phyloP scores from a whole-genome alignment of 1,284 basidiomycete genomes.

The Fistulinella cinereoalba region DNA sequence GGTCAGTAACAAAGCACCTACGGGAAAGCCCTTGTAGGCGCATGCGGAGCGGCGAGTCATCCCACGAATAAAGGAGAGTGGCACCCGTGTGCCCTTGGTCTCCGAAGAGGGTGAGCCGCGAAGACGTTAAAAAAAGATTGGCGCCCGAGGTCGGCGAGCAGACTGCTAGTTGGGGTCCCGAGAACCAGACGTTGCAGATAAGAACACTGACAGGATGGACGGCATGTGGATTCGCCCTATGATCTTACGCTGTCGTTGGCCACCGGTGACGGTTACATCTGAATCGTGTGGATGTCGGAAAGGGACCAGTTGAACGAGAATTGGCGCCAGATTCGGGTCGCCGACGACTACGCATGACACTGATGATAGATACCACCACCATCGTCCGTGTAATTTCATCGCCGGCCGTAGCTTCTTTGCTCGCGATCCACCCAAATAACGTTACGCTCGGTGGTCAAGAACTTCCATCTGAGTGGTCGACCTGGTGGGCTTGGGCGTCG shows the following conservation, averaged over 20 bases:
- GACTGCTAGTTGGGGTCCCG: constrained; percentile 4
- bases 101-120: constrained; percentile 44
- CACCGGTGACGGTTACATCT: too few species aligned
- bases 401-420: constrained; percentile 18
- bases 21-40: constrained; percentile 55
- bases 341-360: neutral
- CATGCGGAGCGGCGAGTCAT: constrained; percentile 45
- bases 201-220: too few species aligned
- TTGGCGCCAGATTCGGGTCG: too few species aligned
- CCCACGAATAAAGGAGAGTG: constrained; percentile 50
- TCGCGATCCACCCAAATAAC: constrained; percentile 32
- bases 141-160: constrained; percentile 38
- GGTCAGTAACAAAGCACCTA: constrained; percentile 53
- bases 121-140: constrained; percentile 40
- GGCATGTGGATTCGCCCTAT: neutral
- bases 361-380: constrained; percentile 6
- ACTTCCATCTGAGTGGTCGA: constrained; percentile 20
- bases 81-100: constrained; percentile 59
- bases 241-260: too few species aligned
- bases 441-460: constrained; percentile 9
- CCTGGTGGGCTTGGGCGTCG: constrained; percentile 33
- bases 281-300: too few species aligned
- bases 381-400: constrained; percentile 20
- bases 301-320: too few species aligned
- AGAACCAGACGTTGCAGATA: neutral